Conservation (phyloP, 768 basidiomycete genomes). For the Paxillus rubicundulus region DNA sequence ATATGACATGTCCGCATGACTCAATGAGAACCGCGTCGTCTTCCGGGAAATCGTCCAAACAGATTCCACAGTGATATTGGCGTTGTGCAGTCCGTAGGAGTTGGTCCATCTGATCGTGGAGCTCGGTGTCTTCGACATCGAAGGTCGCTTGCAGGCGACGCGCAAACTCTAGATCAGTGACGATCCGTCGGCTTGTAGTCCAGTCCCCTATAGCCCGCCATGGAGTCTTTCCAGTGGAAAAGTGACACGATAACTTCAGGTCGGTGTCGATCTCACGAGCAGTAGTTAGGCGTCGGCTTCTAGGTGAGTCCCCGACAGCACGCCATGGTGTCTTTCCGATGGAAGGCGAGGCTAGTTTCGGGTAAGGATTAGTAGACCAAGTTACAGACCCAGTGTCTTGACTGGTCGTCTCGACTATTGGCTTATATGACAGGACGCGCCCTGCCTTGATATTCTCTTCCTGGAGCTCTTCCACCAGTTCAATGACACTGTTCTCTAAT, state of each 20-base stretch:
- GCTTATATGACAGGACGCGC: background rate
- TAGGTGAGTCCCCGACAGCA: background rate
- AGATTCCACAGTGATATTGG: slow-evolving; percentile 53
- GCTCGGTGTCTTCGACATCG: slow-evolving; percentile 39
- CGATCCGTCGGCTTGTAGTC: too few relatives aligned
- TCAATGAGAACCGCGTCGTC: slow-evolving; percentile 41
- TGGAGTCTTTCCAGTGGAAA: too few relatives aligned
- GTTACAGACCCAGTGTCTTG: background rate
- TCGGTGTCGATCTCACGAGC: slow-evolving; percentile 10
- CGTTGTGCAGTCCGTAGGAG: slow-evolving; percentile 33
- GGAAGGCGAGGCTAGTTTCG: background rate
- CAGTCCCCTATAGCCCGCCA: too few relatives aligned
- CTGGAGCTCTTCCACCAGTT: slow-evolving; percentile 11
- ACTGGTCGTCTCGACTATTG: background rate
- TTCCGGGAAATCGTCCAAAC: slow-evolving; percentile 47
- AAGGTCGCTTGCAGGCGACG: slow-evolving; percentile 36
- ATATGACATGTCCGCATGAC: slow-evolving; percentile 50
- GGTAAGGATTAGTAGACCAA: background rate
- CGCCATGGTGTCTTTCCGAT: background rate
- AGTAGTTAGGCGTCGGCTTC: background rate
- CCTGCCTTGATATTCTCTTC: slow-evolving; percentile 8
- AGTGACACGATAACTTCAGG: slow-evolving; percentile 1
- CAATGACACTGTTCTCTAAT: slow-evolving; percentile 27
- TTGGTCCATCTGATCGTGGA: slow-evolving; percentile 32
- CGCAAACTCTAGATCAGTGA: slow-evolving; percentile 15